phyloP scores from a whole-genome alignment of 208 protist species.

The Leishmania lainsoni region DNA sequence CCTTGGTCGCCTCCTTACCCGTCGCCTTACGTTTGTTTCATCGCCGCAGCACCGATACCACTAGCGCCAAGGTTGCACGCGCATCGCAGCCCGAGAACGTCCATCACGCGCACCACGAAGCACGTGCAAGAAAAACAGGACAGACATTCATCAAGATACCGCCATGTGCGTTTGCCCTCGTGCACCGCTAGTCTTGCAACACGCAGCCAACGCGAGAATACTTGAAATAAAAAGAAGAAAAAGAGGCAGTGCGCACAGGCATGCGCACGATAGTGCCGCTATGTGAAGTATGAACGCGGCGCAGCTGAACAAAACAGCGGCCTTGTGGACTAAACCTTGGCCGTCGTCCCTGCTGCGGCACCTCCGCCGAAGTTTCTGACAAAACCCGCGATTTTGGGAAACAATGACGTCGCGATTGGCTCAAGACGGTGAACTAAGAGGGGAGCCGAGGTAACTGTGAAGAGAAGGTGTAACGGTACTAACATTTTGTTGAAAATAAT shows the following conservation, averaged over 20 bases:
- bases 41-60: not conserved
- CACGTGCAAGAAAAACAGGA: not conserved
- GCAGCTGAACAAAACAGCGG: not conserved
- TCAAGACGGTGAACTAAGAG: conserved; percentile 64
- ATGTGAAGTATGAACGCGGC: not conserved
- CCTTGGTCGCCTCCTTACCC: not conserved
- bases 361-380: conserved; percentile 31
- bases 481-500: conserved; percentile 87
- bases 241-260: not conserved
- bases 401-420: conserved; percentile 56
- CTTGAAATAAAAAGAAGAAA: not conserved
- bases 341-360: not conserved
- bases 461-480: conserved; percentile 65
- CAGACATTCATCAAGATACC: not conserved
- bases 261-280: not conserved
- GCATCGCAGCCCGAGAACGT: not conserved
- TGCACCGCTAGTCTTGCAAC: not conserved
- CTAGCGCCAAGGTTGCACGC: not conserved
- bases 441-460: conserved; percentile 70
- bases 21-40: not conserved
- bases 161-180: not conserved
- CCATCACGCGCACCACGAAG: not conserved
- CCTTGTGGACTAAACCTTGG: not conserved
- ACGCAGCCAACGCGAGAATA: not conserved
- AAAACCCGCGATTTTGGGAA: conserved; percentile 31